Base-by-base conservation (phyloP, 2,329 filamentous ascomycete species). In the Trichophyton simii region DNA sequence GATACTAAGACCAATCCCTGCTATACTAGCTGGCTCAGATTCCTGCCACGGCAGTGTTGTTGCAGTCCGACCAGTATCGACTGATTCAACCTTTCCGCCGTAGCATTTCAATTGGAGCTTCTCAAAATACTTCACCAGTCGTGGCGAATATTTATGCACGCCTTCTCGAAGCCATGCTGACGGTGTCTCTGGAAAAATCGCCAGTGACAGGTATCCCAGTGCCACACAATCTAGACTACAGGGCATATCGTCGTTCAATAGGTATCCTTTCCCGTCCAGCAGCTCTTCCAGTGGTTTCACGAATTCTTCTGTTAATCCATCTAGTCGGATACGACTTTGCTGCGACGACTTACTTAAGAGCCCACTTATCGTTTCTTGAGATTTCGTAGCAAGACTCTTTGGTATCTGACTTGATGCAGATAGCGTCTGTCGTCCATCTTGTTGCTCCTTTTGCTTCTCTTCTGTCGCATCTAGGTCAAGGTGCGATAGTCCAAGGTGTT, bases 141-240 rank as follows among this genome's bases (percentile, higher is more conserved):
- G 69, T 2, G 76, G 71, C 52, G 77, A 79, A 62, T 83, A 81
- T 22, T 71, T 72, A 60, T 75, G 71, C 68, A 88, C 78, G 0
- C 80, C 79, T 58, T 83, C 79, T 62, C 77, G 76, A 3, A 88
- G 73, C 85, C 85, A 89, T 18, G 80, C 72, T 60, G 85, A 81
- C 15, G 84, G 83, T 22, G 88, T 70, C 7, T 80, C 73, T 0
- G 85, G 81, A 25, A 81, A 78, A 1, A 87, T 77, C 77, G 94
- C 87, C 58, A 96, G 75, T 1, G 84, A 81, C 41, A 97, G 77
- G 71, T 95, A 95, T 9, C 86, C 94, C 68, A 89, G 83, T 0
- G 84, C 86, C 55, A 96, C 72, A 70, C 89, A 96, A 72, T 96
- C 91, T 25, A 95, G 74, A 60, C 81, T 83, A 1, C 83, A 83